Conservation (phyloP, 2,329 filamentous ascomycete species). For the Pseudomassariella vexata region DNA sequence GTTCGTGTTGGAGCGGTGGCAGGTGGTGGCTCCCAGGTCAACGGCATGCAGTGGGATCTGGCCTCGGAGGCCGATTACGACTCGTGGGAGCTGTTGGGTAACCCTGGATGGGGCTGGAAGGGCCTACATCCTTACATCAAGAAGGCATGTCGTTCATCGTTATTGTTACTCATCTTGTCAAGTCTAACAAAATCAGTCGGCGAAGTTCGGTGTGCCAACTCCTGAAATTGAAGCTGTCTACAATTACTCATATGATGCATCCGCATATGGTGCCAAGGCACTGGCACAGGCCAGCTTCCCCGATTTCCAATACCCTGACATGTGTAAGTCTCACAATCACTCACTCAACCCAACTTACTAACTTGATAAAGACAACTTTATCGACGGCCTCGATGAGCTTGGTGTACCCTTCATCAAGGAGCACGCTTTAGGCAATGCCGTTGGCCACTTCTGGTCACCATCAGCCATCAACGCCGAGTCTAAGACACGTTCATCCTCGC, state of each 20-base stretch:
- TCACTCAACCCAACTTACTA: background rate
- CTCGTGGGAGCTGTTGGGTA: conserved; percentile 29
- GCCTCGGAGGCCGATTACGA: conserved; percentile 21
- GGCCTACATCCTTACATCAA: conserved; percentile 22
- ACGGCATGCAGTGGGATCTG: conserved; percentile 22
- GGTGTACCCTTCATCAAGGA: background rate
- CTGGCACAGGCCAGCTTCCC: conserved; percentile 3
- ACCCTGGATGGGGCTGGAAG: conserved; percentile 30
- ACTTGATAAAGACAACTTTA: conserved; percentile 1
- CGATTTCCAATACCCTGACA: conserved; percentile 1
- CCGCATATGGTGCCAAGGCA: conserved; percentile 1
- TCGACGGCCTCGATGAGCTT: conserved; percentile 1
- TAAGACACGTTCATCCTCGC: background rate
- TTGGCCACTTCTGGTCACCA: conserved; percentile 1
- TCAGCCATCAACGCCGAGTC: conserved; percentile 1
- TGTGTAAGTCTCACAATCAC: background rate
- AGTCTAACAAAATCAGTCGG: background rate
- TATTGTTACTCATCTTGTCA: conserved; percentile 6
- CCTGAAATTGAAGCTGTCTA: background rate
- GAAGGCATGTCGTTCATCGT: conserved; percentile 11
- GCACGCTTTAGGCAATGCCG: conserved; percentile 1
- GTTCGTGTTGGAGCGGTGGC: conserved; percentile 3
- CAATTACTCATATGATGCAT: conserved; percentile 1
- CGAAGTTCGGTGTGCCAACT: conserved; percentile 2
- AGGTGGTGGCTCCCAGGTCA: conserved; percentile 10